phyloP scores from a whole-genome alignment of 441 rosid species.

The Pelargonium citronellum region DNA sequence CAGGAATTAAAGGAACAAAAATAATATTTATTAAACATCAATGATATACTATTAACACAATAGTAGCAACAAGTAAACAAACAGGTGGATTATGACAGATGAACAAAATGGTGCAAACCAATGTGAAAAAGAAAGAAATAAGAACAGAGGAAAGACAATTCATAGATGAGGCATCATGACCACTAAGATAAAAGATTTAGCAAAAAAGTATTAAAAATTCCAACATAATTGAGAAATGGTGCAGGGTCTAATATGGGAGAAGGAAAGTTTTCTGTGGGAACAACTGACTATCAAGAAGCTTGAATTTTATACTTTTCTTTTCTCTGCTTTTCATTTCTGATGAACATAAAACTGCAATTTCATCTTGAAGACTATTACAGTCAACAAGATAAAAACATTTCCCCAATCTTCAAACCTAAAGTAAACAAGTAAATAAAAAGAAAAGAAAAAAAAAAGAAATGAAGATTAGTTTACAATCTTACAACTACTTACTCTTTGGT shows the following conservation, averaged over 20 bases:
- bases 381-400: no score
- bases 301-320: background rate
- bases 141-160: background rate
- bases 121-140: background rate
- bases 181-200: no score
- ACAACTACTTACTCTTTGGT: conserved; percentile 46
- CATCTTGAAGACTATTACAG: no score
- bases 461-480: background rate
- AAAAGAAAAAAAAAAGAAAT: background rate
- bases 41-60: no score
- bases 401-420: no score
- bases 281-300: background rate
- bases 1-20: background rate
- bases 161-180: background rate
- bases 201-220: no score
- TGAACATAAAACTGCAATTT: background rate
- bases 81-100: background rate
- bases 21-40: background rate
- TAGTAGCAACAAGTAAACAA: background rate
- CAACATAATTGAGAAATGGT: background rate
- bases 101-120: background rate
- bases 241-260: no score
- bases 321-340: background rate
- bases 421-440: no score
- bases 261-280: no score